A percentile compares a stretch with the other conserved stretches of the same genome.
Conservation (phyloP, 1,284 basidiomycete species). For the Puccinia triticina region DNA sequence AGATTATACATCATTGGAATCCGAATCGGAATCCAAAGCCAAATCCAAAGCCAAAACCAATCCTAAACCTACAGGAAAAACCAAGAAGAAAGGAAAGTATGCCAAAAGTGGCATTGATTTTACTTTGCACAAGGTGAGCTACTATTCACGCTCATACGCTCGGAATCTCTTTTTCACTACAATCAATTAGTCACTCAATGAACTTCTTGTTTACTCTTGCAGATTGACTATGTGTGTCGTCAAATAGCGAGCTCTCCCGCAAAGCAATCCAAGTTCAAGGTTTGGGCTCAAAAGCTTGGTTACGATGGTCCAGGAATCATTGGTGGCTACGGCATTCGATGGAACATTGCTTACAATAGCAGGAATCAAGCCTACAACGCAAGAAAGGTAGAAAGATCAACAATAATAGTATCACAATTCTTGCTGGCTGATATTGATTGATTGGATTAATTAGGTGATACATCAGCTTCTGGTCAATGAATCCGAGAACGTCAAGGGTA, state of each 20-base stretch:
- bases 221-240: slow-evolving; percentile 14
- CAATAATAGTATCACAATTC: too few species aligned
- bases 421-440: neutral
- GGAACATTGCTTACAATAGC: too few species aligned
- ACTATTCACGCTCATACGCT: too few species aligned
- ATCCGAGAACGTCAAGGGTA: neutral
- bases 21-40: neutral
- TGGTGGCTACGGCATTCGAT: too few species aligned
- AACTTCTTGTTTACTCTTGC: neutral
- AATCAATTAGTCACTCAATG: neutral
- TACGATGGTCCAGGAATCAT: too few species aligned
- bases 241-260: neutral
- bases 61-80: neutral
- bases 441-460: neutral
- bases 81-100: neutral
- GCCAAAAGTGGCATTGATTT: neutral
- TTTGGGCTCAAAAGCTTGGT: neutral
- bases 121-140: too few species aligned
- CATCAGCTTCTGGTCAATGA: neutral
- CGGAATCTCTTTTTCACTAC: too few species aligned
- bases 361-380: neutral
- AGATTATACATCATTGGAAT: neutral
- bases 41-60: too few species aligned
- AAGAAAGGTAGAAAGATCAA: neutral
- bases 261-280: slow-evolving; percentile 4